These are phyloP conservation scores for Penicillium sclerotiorum DNA, from an alignment of 2,329 filamentous ascomycete species.

Conservation along the genomic window DNA sequence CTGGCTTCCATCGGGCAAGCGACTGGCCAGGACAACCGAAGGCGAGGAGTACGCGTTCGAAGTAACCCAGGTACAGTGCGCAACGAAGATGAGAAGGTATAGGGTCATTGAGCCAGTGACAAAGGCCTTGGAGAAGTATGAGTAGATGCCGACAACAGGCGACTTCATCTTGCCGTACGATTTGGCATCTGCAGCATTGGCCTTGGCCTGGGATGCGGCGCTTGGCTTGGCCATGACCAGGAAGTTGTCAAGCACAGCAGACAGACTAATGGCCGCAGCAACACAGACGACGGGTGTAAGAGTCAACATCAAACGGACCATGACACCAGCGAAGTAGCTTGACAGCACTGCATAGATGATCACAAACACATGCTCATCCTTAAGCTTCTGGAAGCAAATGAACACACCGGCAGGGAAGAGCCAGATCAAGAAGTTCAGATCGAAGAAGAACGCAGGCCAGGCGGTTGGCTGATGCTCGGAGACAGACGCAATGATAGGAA, in stretches of 20 bases:
- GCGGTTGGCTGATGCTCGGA: slow-evolving; percentile 98
- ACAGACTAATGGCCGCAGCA: slow-evolving; percentile 84
- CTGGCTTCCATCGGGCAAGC: slow-evolving; percentile 89
- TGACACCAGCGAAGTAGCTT: slow-evolving; percentile 98
- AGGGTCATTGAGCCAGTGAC: slow-evolving; percentile 71
- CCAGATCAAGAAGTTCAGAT: slow-evolving; percentile 98
- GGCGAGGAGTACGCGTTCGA: slow-evolving; percentile 98
- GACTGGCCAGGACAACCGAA: slow-evolving; percentile 91
- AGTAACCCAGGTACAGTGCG: slow-evolving; percentile 99
- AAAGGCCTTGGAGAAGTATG: slow-evolving; percentile 73
- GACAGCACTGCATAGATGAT: slow-evolving; percentile 96
- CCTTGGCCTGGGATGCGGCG: slow-evolving; percentile 43
- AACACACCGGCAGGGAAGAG: slow-evolving; percentile 98
- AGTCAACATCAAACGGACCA: slow-evolving; percentile 98
- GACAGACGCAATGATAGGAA: slow-evolving; percentile 99
- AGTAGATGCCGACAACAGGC: slow-evolving; percentile 83
- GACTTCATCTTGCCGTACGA: slow-evolving; percentile 69
- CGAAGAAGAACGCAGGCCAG: slow-evolving; percentile 99
- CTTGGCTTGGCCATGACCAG: slow-evolving; percentile 67
- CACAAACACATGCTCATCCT: slow-evolving; percentile 96
- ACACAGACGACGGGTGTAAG: slow-evolving; percentile 96
- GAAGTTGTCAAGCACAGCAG: slow-evolving; percentile 86
- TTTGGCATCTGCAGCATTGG: slow-evolving; percentile 39
- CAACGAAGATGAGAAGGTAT: slow-evolving; percentile 90
- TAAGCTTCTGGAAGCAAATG: slow-evolving; percentile 91